Evolutionary conservation across 2,329 filamentous ascomycete genomes (phyloP).

Genomic region (Aspergillus novofumigatus): DNA sequence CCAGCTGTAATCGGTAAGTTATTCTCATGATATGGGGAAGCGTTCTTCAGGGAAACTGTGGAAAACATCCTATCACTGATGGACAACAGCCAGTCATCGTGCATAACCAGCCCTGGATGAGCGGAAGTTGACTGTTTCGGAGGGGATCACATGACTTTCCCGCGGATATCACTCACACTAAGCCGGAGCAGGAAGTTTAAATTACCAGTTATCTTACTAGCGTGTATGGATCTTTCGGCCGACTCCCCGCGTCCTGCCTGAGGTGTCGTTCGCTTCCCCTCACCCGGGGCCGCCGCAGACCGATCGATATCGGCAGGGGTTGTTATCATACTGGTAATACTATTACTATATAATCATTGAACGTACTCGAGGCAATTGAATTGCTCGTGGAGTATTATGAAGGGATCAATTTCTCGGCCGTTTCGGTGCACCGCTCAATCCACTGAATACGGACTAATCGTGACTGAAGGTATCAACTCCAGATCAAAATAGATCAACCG

Average conservation of each 20-base stretch:
- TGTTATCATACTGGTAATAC: background rate
- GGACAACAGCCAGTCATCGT: constrained; percentile 5
- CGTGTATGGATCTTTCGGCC: constrained; percentile 8
- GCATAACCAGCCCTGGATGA: constrained; percentile 8
- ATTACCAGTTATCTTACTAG: background rate
- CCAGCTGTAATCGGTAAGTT: background rate
- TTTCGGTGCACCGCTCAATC: background rate
- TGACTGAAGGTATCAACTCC: background rate
- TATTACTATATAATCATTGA: background rate
- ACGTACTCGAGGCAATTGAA: background rate
- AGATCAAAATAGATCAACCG: background rate
- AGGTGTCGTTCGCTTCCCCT: background rate
- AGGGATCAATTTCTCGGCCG: background rate
- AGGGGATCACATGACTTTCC: constrained; percentile 14
- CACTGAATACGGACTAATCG: background rate
- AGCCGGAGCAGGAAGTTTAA: background rate
- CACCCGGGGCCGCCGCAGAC: constrained; percentile 4
- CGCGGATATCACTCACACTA: constrained; percentile 9
- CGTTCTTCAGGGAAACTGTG: background rate
- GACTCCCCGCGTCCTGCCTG: constrained; percentile 3
- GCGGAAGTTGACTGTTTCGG: constrained; percentile 11
- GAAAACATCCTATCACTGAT: constrained; percentile 1
- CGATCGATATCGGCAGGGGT: background rate
- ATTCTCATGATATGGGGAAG: constrained; percentile 3
- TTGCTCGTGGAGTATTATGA: background rate